Percentiles rank a stretch among this genome's conserved stretches.
Conservation (phyloP, 345 rosid genomes). For the Moricandia moricandioides region DNA sequence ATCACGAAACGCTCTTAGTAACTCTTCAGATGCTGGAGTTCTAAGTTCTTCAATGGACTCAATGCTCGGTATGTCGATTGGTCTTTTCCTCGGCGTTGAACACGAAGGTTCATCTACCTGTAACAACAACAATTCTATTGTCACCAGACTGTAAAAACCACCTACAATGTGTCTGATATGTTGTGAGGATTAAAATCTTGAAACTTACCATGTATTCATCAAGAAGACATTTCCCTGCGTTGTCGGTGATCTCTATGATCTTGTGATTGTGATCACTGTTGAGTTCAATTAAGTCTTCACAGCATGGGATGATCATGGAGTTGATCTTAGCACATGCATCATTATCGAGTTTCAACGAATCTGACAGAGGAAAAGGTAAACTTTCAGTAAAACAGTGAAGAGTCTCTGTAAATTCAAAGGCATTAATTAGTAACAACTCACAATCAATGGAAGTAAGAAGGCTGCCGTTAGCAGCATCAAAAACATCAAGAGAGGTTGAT, state of each 20-base stretch:
- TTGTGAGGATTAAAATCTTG: neutral
- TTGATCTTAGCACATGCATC: conserved; percentile 78
- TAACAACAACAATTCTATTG: neutral
- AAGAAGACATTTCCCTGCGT: conserved; percentile 88
- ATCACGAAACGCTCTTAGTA: conserved; percentile 73
- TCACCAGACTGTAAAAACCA: neutral
- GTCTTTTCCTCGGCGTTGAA: conserved; percentile 84
- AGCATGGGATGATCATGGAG: conserved; percentile 82
- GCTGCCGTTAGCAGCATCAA: conserved; percentile 57
- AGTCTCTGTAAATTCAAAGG: neutral
- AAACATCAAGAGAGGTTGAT: conserved; percentile 64
- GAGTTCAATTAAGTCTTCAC: conserved; percentile 72
- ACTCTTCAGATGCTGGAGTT: conserved; percentile 81
- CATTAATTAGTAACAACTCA: conserved; percentile 42
- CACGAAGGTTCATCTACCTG: conserved; percentile 94
- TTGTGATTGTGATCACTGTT: conserved; percentile 85
- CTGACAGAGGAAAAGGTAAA: conserved; percentile 38
- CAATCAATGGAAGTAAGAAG: conserved; percentile 71
- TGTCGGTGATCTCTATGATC: conserved; percentile 73
- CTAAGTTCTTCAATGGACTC: conserved; percentile 84
- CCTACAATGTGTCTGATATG: neutral
- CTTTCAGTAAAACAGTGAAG: neutral
- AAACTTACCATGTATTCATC: conserved; percentile 73
- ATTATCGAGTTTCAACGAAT: conserved; percentile 82
- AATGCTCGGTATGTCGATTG: conserved; percentile 65